phyloP scores from a whole-genome alignment of 306 rosid species.

The Cajanus cajan region DNA sequence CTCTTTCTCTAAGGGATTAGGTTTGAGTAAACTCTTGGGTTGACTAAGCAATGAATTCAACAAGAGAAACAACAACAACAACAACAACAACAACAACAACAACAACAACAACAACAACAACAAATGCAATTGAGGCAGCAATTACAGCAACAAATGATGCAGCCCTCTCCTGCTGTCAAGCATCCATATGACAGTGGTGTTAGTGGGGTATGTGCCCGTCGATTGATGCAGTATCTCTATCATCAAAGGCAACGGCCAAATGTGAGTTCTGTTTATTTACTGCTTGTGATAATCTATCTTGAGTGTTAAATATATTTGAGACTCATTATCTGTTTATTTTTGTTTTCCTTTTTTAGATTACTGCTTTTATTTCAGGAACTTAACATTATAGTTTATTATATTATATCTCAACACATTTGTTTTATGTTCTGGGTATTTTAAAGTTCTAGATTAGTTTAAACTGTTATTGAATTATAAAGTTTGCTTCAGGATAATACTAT shows the following conservation, averaged over 20 bases:
- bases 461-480: constrained; percentile 17
- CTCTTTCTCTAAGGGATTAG: too few relatives aligned
- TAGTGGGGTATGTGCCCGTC: constrained; percentile 89
- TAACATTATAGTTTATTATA: neutral
- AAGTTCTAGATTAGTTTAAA: neutral
- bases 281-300: neutral
- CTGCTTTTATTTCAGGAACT: neutral
- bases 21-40: too few relatives aligned
- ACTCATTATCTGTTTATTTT: neutral
- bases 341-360: neutral
- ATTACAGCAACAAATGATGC: constrained; percentile 79
- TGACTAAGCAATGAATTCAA: too few relatives aligned
- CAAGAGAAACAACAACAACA: too few relatives aligned
- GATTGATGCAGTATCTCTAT: constrained; percentile 93
- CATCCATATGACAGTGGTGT: constrained; percentile 81
- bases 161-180: constrained; percentile 58
- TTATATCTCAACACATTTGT: neutral
- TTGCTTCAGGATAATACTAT: constrained; percentile 76
- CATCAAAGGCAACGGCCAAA: constrained; percentile 86
- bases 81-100: constrained; percentile 47
- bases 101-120: constrained; percentile 56
- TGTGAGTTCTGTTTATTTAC: constrained; percentile 50
- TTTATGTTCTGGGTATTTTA: neutral
- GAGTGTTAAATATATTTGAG: neutral
- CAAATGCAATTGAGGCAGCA: constrained; percentile 86